Evolutionary conservation across 352 stramenopile genomes (phyloP).

Genomic region (Phytophthora meadii): DNA sequence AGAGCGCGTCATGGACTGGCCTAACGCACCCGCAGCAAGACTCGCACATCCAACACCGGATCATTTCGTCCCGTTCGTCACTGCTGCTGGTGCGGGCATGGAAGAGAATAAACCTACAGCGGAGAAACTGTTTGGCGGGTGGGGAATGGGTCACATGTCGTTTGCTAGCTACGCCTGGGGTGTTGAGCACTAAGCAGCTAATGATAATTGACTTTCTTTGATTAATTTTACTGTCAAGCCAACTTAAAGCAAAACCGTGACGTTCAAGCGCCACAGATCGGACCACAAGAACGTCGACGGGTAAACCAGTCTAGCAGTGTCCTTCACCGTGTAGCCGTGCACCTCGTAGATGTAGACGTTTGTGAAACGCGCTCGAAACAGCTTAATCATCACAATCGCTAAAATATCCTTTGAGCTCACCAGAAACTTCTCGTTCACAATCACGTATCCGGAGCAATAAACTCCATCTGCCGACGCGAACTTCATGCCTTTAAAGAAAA

Average conservation of each 20-base stretch:
- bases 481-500: slow-evolving; percentile 50
- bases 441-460: slow-evolving; percentile 45
- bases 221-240: too few species aligned
- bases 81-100: slow-evolving; percentile 48
- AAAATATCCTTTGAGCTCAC: slow-evolving; percentile 39
- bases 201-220: too few species aligned
- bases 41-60: slow-evolving; percentile 49
- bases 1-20: slow-evolving; percentile 40
- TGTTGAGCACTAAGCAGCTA: slow-evolving; percentile 1
- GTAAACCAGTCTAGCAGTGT: slow-evolving; percentile 41
- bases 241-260: slow-evolving; percentile 31
- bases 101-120: slow-evolving; percentile 38
- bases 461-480: slow-evolving; percentile 45
- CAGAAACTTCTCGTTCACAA: slow-evolving; percentile 47
- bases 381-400: slow-evolving; percentile 41
- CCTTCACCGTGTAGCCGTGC: slow-evolving; percentile 36
- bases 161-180: slow-evolving; percentile 42
- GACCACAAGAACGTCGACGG: slow-evolving; percentile 36
- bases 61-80: slow-evolving; percentile 53
- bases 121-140: slow-evolving; percentile 41
- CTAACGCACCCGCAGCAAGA: slow-evolving; percentile 29
- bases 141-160: slow-evolving; percentile 35
- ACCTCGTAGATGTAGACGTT: slow-evolving; percentile 48
- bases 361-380: slow-evolving; percentile 22
- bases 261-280: slow-evolving; percentile 34